Evolutionary conservation across 176 grass and related monocot genomes (phyloP), one percentile per base, ranked within the genome.

Genomic region (Lolium multiflorum): DNA sequence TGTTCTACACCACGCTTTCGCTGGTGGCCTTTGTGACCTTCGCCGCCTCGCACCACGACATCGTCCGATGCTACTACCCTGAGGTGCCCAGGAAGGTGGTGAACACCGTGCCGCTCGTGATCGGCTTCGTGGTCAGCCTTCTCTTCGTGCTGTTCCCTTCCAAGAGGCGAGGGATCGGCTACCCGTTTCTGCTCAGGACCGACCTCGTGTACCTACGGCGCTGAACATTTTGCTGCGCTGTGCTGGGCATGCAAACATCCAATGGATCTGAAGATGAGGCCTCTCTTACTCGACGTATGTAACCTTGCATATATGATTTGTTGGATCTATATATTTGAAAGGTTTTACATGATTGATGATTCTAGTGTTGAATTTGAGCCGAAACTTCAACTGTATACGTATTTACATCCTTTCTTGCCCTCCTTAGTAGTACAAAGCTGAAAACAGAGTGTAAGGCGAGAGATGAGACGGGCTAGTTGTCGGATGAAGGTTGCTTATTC

Each of bases 81-180:
- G 64, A 39, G 17, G 80, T 90, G 88, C 83, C 93, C 61, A 73
- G 93, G 88, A 98, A 95, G 72, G 86, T 94, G 26, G 88, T 84
- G 61, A 98, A 95, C 77, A 87, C 91, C 6, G 85, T 89, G 80
- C 96, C 96, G 0, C 85, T 98, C 20, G 91, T 93, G 59, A 83
- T 95, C 9, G 93, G 96, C 1, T 98, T 98, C 73, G 77, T 89
- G 38, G 93, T 98, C 21, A 98, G 96, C 77, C 67, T 93, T 52
- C 81, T 93, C 43, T 95, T 94, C 77, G 96, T 98, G 38, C 28
- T 94, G 81, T 98, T 98, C 84, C 96, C 96, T 55, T 92, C 96
- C 59, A 93, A 38, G 88, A 88, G 96, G 73, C 85, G 89, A 12
- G 96, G 96, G 7, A 93, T 98, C 76, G 96, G 93, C 3, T 98